Base-by-base conservation (phyloP, 2,329 filamentous ascomycete genomes). In the Verticillium dahliae region DNA sequence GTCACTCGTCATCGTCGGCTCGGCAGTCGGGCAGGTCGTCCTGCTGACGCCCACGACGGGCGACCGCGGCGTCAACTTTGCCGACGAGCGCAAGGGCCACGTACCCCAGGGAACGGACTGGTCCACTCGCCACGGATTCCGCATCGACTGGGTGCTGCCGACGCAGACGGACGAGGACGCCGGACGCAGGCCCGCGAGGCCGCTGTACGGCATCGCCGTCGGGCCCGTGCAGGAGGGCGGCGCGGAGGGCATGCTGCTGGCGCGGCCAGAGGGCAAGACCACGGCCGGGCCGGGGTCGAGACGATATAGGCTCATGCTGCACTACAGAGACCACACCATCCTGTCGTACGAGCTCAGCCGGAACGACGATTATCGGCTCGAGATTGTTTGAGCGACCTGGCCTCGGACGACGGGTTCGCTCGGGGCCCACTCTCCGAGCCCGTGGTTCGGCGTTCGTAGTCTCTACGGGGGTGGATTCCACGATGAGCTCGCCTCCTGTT, bases 281-380 rank as follows among this genome's bases (percentile, higher is more conserved):
- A 63, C 61, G n/a, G 64, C 66, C 35, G 64, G 68, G 60, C 63
- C 68, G 7, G 64, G 69, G 37, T 72, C 77, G 62, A 77, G 78
- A 65, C 79, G 84, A 62, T 92, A 88, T 80, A 78, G 89, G 62
- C 66, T 94, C 62, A 82, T 94, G 71, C 74, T 93, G 72, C 86
- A 90, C 71, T 93, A 89, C 70, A 81, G 82, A 62, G 86, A 92
- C 72, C 86, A 90, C 67, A 83, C 84, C 1, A 81, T 93, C 34
- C 69, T 91, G 65, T 87, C 83, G 62, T 93, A 92, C 74, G 87
- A 91, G 71, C 73, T 92, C 60, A 78, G 74, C 55, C 76, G 81
- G 33, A 73, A 77, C 55, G 71, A 72, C 62, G 66, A 69, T 65
- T 15, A 67, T 70, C 58, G 66, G 63, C 37, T 65, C 34, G 41